A percentile compares a stretch with the other conserved stretches of the same genome.
phyloP scores from a whole-genome alignment of 2,329 filamentous ascomycete genomes.

The Fusarium mangiferae region DNA sequence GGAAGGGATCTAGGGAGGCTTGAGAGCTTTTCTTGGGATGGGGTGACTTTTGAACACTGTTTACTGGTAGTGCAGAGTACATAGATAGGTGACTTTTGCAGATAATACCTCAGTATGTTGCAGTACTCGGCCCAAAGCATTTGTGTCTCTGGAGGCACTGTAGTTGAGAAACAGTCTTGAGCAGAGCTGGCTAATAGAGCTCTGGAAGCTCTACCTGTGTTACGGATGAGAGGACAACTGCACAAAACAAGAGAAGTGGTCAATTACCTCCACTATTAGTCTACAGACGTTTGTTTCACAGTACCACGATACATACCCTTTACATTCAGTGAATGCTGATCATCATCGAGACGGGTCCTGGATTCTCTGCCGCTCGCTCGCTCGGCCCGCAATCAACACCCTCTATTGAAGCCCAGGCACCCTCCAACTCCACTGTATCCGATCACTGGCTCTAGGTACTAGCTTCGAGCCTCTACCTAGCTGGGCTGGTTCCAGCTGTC shows the following conservation, averaged over 20 bases:
- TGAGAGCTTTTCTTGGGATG: slow-evolving; percentile 9
- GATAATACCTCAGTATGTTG: neutral
- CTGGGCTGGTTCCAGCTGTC: neutral
- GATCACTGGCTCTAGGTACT: neutral
- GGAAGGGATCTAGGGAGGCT: neutral
- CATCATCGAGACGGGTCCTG: neutral
- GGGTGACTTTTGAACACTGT: slow-evolving; percentile 13
- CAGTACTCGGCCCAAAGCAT: neutral
- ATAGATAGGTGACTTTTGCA: neutral
- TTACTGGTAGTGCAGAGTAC: neutral
- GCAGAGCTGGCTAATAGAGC: neutral
- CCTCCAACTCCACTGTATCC: slow-evolving; percentile 13
- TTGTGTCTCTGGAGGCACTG: neutral
- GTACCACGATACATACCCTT: neutral
- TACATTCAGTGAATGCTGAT: slow-evolving; percentile 1
- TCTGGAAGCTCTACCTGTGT: slow-evolving; percentile 17
- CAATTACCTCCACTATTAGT: neutral
- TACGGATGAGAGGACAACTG: slow-evolving; percentile 18
- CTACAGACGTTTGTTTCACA: slow-evolving; percentile 5
- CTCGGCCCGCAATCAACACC: slow-evolving; percentile 33
- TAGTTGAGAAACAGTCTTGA: neutral
- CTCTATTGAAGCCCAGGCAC: slow-evolving; percentile 1
- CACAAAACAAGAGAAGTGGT: slow-evolving; percentile 26
- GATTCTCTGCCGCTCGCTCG: slow-evolving; percentile 15
- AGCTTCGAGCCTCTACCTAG: neutral